Conservation (phyloP, 441 rosid species). For the Populus hybrid region DNA sequence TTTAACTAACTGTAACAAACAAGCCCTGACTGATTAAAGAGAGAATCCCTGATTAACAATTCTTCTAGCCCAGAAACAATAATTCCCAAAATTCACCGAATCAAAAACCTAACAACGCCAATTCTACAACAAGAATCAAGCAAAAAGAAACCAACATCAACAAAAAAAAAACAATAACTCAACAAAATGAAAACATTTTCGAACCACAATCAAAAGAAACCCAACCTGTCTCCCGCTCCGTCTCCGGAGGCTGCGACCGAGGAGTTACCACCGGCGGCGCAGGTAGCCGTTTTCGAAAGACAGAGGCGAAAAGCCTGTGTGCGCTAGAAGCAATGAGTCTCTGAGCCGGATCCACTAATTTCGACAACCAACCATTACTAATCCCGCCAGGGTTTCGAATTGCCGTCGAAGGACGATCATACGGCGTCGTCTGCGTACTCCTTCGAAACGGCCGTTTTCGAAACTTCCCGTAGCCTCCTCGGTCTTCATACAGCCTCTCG, state of each 20-base stretch:
- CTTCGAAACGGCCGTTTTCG: conserved; percentile 57
- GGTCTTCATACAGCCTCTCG: conserved; percentile 49
- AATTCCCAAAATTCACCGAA: background rate
- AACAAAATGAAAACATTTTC: background rate
- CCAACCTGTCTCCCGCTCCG: conserved; percentile 62
- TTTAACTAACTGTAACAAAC: background rate
- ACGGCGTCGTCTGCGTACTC: conserved; percentile 57
- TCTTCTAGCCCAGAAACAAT: background rate
- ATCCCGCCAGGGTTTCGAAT: conserved; percentile 35
- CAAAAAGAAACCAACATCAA: background rate
- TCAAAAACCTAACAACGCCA: background rate
- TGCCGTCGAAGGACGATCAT: conserved; percentile 65
- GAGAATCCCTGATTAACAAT: background rate
- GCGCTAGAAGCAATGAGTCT: conserved; percentile 71
- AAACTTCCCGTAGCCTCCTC: conserved; percentile 72
- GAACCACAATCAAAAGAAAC: background rate
- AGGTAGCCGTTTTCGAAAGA: conserved; percentile 67
- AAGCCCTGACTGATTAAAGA: too few species aligned
- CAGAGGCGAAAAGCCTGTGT: conserved; percentile 61
- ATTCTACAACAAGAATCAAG: background rate
- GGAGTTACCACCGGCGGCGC: conserved; percentile 21
- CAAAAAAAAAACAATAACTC: background rate
- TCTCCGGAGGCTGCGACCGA: conserved; percentile 35
- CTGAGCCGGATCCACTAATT: conserved; percentile 90
- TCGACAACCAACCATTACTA: conserved; percentile 73